Percentiles rank a stretch among this genome's conserved stretches.
Conservation (phyloP, 2,329 filamentous ascomycete genomes). For the Cladosporium sp. region DNA sequence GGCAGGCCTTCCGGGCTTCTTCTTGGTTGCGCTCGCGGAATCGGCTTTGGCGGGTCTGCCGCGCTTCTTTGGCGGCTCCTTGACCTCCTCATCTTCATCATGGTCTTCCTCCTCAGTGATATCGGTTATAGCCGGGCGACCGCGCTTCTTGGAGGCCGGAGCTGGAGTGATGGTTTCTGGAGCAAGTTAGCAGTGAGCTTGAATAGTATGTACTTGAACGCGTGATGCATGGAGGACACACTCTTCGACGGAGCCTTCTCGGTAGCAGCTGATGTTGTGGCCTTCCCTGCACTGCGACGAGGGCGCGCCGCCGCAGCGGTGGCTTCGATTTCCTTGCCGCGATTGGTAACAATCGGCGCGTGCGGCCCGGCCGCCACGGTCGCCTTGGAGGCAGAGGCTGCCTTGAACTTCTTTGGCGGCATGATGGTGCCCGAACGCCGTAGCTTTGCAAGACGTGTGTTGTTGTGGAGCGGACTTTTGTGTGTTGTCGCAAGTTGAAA, state of each 20-base stretch:
- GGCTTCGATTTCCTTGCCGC: conserved; percentile 22
- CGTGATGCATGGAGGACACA: background rate
- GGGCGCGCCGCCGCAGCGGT: conserved; percentile 25
- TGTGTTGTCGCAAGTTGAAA: background rate
- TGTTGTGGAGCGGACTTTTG: background rate
- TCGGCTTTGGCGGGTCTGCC: conserved; percentile 20
- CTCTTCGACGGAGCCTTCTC: background rate
- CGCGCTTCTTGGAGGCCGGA: conserved; percentile 14
- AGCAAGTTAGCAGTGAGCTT: background rate
- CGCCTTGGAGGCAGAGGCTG: background rate
- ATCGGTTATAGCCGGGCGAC: conserved; percentile 13
- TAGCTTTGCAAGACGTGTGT: no score
- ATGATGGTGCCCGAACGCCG: conserved; percentile 7
- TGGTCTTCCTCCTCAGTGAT: conserved; percentile 1
- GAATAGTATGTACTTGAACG: background rate
- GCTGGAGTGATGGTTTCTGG: background rate
- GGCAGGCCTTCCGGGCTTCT: conserved; percentile 15
- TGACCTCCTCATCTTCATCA: conserved; percentile 8
- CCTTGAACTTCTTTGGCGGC: conserved; percentile 19
- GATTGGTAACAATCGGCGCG: conserved; percentile 17
- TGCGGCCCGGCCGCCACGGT: conserved; percentile 9
- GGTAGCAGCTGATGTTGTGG: background rate
- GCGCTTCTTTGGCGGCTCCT: conserved; percentile 24
- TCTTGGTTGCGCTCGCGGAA: conserved; percentile 5
- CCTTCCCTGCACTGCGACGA: conserved; percentile 10